Evolutionary conservation across 1,284 basidiomycete species (phyloP).

Genomic region (Cryptococcus sp.): DNA sequence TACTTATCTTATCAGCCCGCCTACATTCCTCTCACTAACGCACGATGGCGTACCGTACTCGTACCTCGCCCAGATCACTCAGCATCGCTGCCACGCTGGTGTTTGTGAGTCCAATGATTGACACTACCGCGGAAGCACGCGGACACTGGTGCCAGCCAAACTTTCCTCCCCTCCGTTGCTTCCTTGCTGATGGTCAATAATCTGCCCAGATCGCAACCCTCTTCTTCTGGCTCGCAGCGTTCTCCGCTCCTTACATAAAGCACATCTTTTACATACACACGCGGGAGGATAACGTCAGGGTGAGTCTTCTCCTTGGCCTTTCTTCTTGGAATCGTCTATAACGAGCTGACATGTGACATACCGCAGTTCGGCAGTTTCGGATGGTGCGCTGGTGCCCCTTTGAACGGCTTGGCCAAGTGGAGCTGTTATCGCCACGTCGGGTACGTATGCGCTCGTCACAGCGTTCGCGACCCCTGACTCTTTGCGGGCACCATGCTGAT

Average conservation of each 20-base stretch:
- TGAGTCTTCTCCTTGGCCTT: slow-evolving; percentile 11
- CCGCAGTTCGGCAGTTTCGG: slow-evolving; percentile 36
- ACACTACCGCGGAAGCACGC: too few species aligned
- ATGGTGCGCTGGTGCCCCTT: slow-evolving; percentile 20
- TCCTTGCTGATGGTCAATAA: neutral
- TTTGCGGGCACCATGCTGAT: neutral
- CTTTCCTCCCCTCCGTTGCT: neutral
- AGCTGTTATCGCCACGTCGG: slow-evolving; percentile 28
- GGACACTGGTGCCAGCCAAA: too few species aligned
- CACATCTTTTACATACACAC: slow-evolving; percentile 36
- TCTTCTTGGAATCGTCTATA: neutral
- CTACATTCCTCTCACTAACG: too few species aligned
- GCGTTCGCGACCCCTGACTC: neutral
- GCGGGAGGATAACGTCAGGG: slow-evolving; percentile 25
- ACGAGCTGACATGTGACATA: neutral
- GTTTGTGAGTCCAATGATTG: slow-evolving; percentile 19
- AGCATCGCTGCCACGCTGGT: slow-evolving; percentile 31
- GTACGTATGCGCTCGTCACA: slow-evolving; percentile 16
- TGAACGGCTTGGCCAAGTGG: slow-evolving; percentile 4
- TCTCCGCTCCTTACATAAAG: slow-evolving; percentile 41
- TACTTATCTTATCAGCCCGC: neutral
- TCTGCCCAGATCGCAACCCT: slow-evolving; percentile 32
- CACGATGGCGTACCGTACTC: slow-evolving; percentile 6
- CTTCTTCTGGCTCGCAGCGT: slow-evolving; percentile 44
- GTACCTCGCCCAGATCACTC: slow-evolving; percentile 17